Conservation (phyloP, 2,329 filamentous ascomycete genomes). For the Pyrenochaeta sp. region DNA sequence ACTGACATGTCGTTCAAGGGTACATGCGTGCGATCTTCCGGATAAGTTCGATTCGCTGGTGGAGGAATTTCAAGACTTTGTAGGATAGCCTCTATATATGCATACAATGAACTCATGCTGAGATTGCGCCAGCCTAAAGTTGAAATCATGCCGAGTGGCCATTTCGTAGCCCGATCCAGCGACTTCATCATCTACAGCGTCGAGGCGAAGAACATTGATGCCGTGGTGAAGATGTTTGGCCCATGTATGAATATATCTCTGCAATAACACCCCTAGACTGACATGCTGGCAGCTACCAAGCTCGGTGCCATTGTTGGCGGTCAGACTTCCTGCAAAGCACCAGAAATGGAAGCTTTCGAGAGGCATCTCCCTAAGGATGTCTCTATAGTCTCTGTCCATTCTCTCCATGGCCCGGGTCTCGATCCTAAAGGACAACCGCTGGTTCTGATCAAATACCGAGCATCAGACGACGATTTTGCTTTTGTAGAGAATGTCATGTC, state of each 20-base stretch:
- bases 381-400: slow-evolving; percentile 94
- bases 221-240: slow-evolving; percentile 85
- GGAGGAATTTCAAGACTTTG: slow-evolving; percentile 84
- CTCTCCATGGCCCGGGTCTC: slow-evolving; percentile 90
- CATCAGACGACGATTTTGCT: slow-evolving; percentile 74
- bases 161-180: slow-evolving; percentile 93
- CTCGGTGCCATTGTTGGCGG: slow-evolving; percentile 94
- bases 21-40: slow-evolving; percentile 92
- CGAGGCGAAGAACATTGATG: slow-evolving; percentile 88
- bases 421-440: slow-evolving; percentile 89
- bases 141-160: slow-evolving; percentile 91
- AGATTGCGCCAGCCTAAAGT: slow-evolving; percentile 71
- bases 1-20: slow-evolving; percentile 63
- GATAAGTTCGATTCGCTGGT: slow-evolving; percentile 83
- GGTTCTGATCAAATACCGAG: slow-evolving; percentile 92
- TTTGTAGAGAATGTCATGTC: slow-evolving; percentile 83
- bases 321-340: slow-evolving; percentile 97
- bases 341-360: slow-evolving; percentile 93
- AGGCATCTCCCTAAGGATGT: slow-evolving; percentile 85
- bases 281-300: slow-evolving; percentile 75
- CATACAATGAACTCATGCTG: slow-evolving; percentile 50
- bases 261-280: too few relatives aligned
- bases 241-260: slow-evolving; percentile 94
- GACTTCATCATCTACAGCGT: slow-evolving; percentile 99
- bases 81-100: slow-evolving; percentile 66